A percentile compares a stretch with the other conserved stretches of the same genome.
Conservation (phyloP, 2,329 filamentous ascomycete genomes). For the Macrophomina pseudophaseolina region DNA sequence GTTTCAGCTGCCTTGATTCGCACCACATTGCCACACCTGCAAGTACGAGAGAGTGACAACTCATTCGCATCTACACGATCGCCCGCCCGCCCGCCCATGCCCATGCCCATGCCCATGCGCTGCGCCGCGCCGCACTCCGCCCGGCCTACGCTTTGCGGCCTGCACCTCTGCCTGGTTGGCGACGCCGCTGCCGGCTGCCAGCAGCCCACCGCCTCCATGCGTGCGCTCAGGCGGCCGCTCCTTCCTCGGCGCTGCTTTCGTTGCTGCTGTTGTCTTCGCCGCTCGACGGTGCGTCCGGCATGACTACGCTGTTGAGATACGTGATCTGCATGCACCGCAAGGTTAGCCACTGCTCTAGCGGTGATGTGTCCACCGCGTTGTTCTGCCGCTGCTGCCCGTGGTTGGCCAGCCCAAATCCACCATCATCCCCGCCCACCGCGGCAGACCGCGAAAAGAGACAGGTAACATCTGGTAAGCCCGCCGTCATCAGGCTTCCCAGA, state of each 20-base stretch:
- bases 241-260: constrained; percentile 27
- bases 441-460: constrained; percentile 24
- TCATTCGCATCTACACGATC: constrained; percentile 24
- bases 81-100: constrained; percentile 1
- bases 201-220: constrained; percentile 29
- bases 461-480: constrained; percentile 24
- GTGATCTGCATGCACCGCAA: constrained; percentile 48
- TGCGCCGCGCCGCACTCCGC: constrained; percentile 6
- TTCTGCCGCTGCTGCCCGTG: constrained; percentile 23
- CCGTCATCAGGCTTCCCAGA: constrained; percentile 23
- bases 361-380: constrained; percentile 20
- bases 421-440: constrained; percentile 26
- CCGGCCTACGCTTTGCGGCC: neutral
- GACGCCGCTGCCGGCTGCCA: constrained; percentile 1
- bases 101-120: constrained; percentile 6
- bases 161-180: constrained; percentile 9
- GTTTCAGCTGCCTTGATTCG: constrained; percentile 27
- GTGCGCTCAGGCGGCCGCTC: constrained; percentile 28
- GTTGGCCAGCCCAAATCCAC: constrained; percentile 23
- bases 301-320: constrained; percentile 56
- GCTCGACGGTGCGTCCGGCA: constrained; percentile 51
- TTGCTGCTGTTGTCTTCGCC: constrained; percentile 33
- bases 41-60: constrained; percentile 24
- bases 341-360: constrained; percentile 21
- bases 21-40: constrained; percentile 24